Percentiles rank a stretch among this genome's conserved stretches.
These are phyloP conservation scores for Ascoidea tarda DNA, from an alignment of 805 yeast species.

Conservation along the genomic window DNA sequence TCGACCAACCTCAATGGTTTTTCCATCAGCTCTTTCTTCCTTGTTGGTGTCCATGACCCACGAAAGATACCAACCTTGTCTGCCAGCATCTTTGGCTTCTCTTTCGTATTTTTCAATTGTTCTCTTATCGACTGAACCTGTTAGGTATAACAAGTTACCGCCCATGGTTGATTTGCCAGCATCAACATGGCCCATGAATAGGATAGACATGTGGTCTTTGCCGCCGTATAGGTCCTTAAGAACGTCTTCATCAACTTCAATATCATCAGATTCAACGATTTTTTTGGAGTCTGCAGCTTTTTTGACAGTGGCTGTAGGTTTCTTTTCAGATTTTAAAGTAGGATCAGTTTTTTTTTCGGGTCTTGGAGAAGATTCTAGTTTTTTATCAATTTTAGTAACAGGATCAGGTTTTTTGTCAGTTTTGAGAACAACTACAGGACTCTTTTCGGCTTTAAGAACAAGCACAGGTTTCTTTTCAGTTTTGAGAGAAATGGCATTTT, in stretches of 20 bases:
- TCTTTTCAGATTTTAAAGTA: conserved; percentile 10
- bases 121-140: conserved; percentile 97
- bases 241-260: conserved; percentile 76
- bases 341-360: conserved; percentile 9
- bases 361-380: conserved; percentile 6
- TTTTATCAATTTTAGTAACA: conserved; percentile 4
- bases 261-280: conserved; percentile 32
- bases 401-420: conserved; percentile 3
- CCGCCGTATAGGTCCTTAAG: conserved; percentile 93
- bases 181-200: conserved; percentile 99
- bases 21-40: conserved; percentile 98
- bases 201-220: conserved; percentile 91
- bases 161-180: conserved; percentile 99
- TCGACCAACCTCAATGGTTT: conserved; percentile 97
- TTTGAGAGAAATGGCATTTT: conserved; percentile 51
- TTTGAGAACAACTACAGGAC: conserved; percentile 9
- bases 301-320: conserved; percentile 14
- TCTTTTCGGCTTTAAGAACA: conserved; percentile 11
- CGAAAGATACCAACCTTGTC: conserved; percentile 98
- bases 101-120: conserved; percentile 96
- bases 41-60: conserved; percentile 99
- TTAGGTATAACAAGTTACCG: conserved; percentile 83
- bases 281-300: conserved; percentile 34
- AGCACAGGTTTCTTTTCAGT: conserved; percentile 24
- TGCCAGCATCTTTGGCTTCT: conserved; percentile 98